Percentiles rank a stretch among this genome's conserved stretches.
phyloP scores from a whole-genome alignment of 2,329 filamentous ascomycete genomes.

The Proliferodiscus dingleyae region DNA sequence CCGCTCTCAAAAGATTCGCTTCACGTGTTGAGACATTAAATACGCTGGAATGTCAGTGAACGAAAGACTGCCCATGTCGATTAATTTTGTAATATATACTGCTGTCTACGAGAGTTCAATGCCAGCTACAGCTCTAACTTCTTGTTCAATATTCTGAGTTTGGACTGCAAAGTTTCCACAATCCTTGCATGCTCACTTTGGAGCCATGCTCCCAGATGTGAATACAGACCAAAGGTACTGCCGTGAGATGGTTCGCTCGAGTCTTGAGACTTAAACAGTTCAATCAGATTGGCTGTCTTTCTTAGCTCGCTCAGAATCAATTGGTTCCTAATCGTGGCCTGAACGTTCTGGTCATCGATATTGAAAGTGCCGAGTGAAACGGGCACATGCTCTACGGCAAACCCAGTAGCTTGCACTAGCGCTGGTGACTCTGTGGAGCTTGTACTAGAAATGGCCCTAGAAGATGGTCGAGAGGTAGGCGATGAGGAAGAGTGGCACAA shows the following conservation, averaged over 20 bases:
- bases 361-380: constrained; percentile 21
- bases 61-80: too few relatives aligned
- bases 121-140: constrained; percentile 2
- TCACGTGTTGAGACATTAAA: too few relatives aligned
- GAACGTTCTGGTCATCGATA: constrained; percentile 22
- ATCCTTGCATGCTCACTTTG: constrained; percentile 14
- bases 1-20: too few relatives aligned
- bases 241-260: constrained; percentile 4
- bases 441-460: neutral
- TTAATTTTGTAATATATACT: too few relatives aligned
- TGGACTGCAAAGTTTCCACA: constrained; percentile 9
- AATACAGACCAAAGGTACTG: constrained; percentile 9
- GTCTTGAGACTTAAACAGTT: constrained; percentile 12
- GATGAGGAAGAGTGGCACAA: neutral
- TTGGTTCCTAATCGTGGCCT: constrained; percentile 22
- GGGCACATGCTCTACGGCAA: constrained; percentile 20
- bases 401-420: constrained; percentile 21
- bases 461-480: constrained; percentile 5
- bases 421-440: constrained; percentile 5
- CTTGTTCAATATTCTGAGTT: constrained; percentile 9
- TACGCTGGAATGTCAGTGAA: too few relatives aligned
- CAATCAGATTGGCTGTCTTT: constrained; percentile 17
- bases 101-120: neutral
- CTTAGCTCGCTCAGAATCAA: constrained; percentile 24
- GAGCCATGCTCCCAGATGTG: constrained; percentile 15